Evolutionary conservation across 495 filamentous ascomycete species (phyloP).

Genomic region (Trichoderma orchidacearum): DNA sequence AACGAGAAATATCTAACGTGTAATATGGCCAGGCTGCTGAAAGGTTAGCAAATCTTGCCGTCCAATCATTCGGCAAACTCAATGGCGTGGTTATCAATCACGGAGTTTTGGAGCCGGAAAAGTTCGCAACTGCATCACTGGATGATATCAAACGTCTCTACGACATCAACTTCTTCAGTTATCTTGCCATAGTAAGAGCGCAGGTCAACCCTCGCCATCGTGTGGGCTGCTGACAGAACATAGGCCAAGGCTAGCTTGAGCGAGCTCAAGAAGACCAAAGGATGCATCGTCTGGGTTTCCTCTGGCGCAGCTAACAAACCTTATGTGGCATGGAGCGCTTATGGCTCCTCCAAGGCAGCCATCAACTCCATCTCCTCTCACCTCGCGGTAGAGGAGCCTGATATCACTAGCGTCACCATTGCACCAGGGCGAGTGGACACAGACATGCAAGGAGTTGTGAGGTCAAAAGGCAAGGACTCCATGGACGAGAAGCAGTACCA

Average conservation of each 20-base stretch:
- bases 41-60: conserved; percentile 47
- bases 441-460: conserved; percentile 77
- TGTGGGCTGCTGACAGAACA: conserved; percentile 6
- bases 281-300: conserved; percentile 59
- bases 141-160: conserved; percentile 67
- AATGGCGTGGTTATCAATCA: conserved; percentile 86
- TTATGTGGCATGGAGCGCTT: conserved; percentile 64
- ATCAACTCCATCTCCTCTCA: conserved; percentile 69
- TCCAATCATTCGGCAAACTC: conserved; percentile 52
- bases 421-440: conserved; percentile 84
- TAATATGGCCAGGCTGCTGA: conserved; percentile 33
- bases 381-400: conserved; percentile 65
- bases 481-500: conserved; percentile 54
- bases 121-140: conserved; percentile 44
- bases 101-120: conserved; percentile 59
- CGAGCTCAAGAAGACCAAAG: conserved; percentile 52
- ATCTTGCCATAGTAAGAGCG: conserved; percentile 56
- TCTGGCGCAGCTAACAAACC: conserved; percentile 57
- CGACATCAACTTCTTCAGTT: conserved; percentile 74
- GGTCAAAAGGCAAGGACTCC: conserved; percentile 48
- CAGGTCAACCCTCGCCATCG: neutral
- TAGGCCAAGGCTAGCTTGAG: conserved; percentile 66
- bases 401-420: conserved; percentile 54
- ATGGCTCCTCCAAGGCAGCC: conserved; percentile 79
- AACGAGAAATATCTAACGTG: neutral